Evolutionary conservation across 768 basidiomycete species (phyloP).

Genomic region (Pholiota microspora): DNA sequence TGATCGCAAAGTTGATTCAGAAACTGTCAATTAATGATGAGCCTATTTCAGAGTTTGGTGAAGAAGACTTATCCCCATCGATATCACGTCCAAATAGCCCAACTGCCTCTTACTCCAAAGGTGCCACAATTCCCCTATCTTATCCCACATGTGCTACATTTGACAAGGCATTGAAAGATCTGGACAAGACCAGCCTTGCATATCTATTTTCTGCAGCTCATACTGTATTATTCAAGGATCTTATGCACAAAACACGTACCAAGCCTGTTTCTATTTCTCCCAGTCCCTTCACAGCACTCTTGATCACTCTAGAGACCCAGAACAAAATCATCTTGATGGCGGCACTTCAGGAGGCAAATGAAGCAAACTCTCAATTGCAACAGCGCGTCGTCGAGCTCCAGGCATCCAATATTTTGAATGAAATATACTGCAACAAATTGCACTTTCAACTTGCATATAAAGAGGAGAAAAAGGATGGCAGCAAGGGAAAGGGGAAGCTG

Average conservation of each 20-base stretch:
- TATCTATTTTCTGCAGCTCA: background rate
- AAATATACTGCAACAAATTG: slow-evolving; percentile 16
- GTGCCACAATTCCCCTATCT: too few species aligned
- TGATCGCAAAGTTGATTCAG: background rate
- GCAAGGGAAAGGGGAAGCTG: background rate
- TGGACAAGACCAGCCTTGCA: background rate
- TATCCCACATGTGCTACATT: too few species aligned
- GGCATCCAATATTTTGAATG: slow-evolving; percentile 21
- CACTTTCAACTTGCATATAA: slow-evolving; percentile 17
- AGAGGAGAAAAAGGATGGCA: slow-evolving; percentile 21
- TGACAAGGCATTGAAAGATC: background rate
- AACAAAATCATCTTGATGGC: slow-evolving; percentile 11
- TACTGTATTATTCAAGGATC: background rate
- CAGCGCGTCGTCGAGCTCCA: slow-evolving; percentile 15
- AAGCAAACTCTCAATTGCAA: background rate
- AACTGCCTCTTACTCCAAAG: too few species aligned
- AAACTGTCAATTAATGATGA: background rate
- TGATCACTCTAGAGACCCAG: slow-evolving; percentile 7
- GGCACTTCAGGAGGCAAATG: slow-evolving; percentile 8
- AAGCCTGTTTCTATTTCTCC: background rate
- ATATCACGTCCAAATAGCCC: background rate
- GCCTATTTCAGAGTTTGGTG: background rate
- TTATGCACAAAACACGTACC: background rate
- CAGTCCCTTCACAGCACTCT: background rate
- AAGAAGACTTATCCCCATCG: background rate